Evolutionary conservation across 75 land plant species (phyloP), one percentile per base, ranked within the genome.

Genomic region (Isoetes taiwanensis): DNA sequence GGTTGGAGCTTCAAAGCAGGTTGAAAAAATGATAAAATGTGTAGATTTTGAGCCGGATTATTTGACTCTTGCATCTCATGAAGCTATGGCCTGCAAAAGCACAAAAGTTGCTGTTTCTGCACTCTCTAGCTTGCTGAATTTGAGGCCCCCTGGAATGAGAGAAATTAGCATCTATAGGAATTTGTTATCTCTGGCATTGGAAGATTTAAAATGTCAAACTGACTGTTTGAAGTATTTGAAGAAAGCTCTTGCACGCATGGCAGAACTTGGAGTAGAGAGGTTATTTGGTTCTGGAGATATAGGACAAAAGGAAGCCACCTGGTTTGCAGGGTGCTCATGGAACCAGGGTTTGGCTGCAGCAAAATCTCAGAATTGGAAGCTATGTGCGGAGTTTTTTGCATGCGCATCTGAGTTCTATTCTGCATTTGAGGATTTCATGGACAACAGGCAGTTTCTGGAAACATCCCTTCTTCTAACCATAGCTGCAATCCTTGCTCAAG

Each of bases 41-140:
- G 40, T 72, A 0, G 95, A 91, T 41, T 87, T 91, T 63, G 76
- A 78, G 20, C 69, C 89, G 0, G 89, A 87, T 17, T 87, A 78
- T 72, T 73, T 91, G 32, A 77, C 80, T 34, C 79, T 91, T 1
- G 75, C 89, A 12, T 78, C 84, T 29, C 95, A 87, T 63, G 97
- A 91, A 65, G 93, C 97, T 58, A 65, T 86, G 28, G 78, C 91
- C 29, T 78, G 71, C 50, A 67, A 71, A 41, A 52, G 65, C 2
- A 50, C 71, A 21, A 70, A 69, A 5, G 80, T 86, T 28, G 84
- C 97, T 3, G 64, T 77, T 33, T 74, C 78, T 31, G 66, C 85
- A 31, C 62, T 91, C 8, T 70, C 78, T 38, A 62, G 37, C 11
- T 61, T 83, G 10, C 77, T 91, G 3, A 74, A 65, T 54, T 69